Evolutionary conservation across 2,329 filamentous ascomycete species (phyloP), one percentile per base, ranked within the genome.

Genomic region (Verticillium alfalfae): DNA sequence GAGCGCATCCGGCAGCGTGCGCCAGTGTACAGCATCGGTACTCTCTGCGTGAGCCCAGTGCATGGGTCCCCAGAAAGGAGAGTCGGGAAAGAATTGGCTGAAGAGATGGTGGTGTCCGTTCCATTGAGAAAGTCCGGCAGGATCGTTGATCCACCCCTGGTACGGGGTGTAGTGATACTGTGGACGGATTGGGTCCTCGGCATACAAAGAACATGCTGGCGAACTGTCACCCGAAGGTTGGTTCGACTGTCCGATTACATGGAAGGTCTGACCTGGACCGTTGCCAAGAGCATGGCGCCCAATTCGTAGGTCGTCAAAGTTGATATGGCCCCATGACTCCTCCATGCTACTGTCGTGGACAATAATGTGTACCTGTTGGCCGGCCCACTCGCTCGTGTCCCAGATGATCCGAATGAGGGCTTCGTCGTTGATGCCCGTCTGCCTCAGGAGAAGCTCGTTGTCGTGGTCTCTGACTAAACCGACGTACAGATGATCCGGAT

Each of bases 251-350:
- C 71, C 70, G 60, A 72, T 56, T 6, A 69, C 57, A 26, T 69
- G 67, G 67, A 72, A 73, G 54, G 66, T 66, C 45, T 69, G 63
- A 5, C 67, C 66, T 49, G 34, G 13, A 18, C 65, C 63, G 58
- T 72, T 63, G 39, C 61, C 61, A 52, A 71, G 66, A 38, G 70
- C 70, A 54, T 63, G 57, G 37, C 64, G 67, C 26, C 70, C 71
- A 56, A 71, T 66, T 15, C 71, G 66, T 45, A 73, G 60, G 59
- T 73, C 71, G 58, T 73, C 71, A 13, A 73, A 61, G 65, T 71
- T 71, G 66, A 73, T 72, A 45, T 73, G 70, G n/a, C 66, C 67
- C 67, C 67, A 67, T 16, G 58, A 61, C 10, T 62, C 54, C 45
- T 61, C 61, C 22, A 64, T 67, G 63, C 63, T 68, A 39, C 63